Conservation (phyloP, 257 asterid species). For the Mitragyna speciosa region DNA sequence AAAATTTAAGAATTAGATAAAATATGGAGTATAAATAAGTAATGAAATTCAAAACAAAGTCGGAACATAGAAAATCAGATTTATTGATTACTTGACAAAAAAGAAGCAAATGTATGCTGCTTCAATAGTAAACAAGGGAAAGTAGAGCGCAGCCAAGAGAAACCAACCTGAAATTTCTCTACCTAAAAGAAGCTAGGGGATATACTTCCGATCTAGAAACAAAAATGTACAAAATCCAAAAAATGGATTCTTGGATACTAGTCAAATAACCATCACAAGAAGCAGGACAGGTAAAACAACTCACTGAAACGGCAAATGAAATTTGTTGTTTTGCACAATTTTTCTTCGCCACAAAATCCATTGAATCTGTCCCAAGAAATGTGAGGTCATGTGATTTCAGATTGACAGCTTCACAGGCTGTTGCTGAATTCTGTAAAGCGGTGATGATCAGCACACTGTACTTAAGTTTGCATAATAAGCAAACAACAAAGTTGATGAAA, state of each 20-base stretch:
- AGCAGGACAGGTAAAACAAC: background rate
- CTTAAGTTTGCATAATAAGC: background rate
- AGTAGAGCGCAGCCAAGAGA: background rate
- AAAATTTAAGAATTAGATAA: background rate
- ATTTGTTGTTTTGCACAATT: background rate
- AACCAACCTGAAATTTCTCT: background rate
- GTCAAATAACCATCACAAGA: background rate
- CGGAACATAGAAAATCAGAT: too few species aligned
- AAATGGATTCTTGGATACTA: background rate
- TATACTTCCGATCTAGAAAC: background rate
- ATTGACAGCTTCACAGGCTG: background rate
- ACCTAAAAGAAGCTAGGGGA: background rate
- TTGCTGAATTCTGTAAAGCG: background rate
- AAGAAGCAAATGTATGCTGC: too few species aligned
- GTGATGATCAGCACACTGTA: background rate
- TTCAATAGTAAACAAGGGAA: too few species aligned
- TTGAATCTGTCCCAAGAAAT: background rate
- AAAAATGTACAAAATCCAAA: background rate
- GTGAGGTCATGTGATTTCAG: background rate
- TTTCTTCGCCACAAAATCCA: background rate
- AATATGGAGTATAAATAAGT: background rate
- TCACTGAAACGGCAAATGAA: background rate
- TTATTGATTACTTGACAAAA: too few species aligned
- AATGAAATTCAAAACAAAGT: too few species aligned
- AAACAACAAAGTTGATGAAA: background rate